Base-by-base conservation (phyloP, 768 basidiomycete genomes). In the Crucibulum laeve region DNA sequence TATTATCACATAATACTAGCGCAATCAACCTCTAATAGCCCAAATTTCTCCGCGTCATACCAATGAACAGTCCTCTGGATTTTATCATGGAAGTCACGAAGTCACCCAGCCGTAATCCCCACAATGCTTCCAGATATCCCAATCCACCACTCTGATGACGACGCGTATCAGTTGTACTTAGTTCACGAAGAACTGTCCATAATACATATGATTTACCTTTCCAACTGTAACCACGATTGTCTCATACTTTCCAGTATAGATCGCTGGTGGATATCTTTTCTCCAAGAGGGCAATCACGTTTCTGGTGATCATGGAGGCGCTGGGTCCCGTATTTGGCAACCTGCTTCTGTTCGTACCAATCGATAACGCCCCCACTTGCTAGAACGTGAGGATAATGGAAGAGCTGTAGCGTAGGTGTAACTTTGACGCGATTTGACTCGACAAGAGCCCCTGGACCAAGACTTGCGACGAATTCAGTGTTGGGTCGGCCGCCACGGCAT, bases 391-490 rank as follows among this genome's bases (percentile, higher is more conserved):
- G 43, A 37, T 54, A 55, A 17, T 40, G 43, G 14, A 42, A 28
- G 5, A 59, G 35, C 37, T 55, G 55, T 1, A 59, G 67, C 0
- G 80, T 83, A 3, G 79, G 69, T 19, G 59, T 54, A 10, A 87
- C 71, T 47, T 74, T 76, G 42, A 85, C 72, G 38, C 51, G 62
- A 45, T 60, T 77, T 53, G 49, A 46, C 24, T 36, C 53, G 15
- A 51, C 67, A 4, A 85, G 71, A 8, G 56, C 55, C 24, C 52
- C 56, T 1, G 54, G 46, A 0, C 64, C 67, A 5, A 75, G 65
- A 7, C 76, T 70, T 11, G 61, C 45, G 11, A 84, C 58, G 49
- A 83, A 76, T 4, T 53, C 67, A 0, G 82, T 84, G 51, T 79
- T 65, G 23, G 73, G 71, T 14, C 68, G 67, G 1, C 67, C 62